Conservation (phyloP, 352 stramenopile species). For the Halophytophthora batemanensis region DNA sequence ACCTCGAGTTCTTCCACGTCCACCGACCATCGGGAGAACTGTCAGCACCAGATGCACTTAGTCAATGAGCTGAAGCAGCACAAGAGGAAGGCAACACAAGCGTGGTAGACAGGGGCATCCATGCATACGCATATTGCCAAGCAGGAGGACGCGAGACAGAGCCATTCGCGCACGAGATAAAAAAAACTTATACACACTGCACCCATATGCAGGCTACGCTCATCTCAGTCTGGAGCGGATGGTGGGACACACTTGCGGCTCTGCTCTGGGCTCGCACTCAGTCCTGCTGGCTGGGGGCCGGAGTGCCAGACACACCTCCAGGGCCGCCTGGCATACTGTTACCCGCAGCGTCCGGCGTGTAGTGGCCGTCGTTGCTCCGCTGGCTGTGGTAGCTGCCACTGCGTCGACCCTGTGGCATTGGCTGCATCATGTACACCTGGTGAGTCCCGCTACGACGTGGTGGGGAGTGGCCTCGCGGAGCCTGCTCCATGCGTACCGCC, state of each 20-base stretch:
- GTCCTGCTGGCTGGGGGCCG: slow-evolving; percentile 9
- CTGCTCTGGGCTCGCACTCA: slow-evolving; percentile 5
- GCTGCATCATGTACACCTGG: slow-evolving; percentile 9
- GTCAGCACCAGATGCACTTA: too few species aligned
- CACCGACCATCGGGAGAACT: slow-evolving; percentile 7
- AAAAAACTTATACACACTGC: slow-evolving; percentile 12
- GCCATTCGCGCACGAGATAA: not conserved
- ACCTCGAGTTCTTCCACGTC: slow-evolving; percentile 72
- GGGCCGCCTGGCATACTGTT: not conserved
- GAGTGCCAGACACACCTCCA: too few species aligned
- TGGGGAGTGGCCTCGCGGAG: slow-evolving; percentile 11
- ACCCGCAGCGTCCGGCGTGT: slow-evolving; percentile 3
- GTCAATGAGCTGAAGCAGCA: too few species aligned
- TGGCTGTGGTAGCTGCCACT: slow-evolving; percentile 22
- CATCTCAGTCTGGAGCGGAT: not conserved
- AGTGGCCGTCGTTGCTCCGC: slow-evolving; percentile 16
- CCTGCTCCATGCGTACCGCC: slow-evolving; percentile 17
- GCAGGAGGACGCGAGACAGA: not conserved
- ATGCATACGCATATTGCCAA: not conserved
- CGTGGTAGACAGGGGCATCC: not conserved
- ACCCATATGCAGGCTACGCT: not conserved
- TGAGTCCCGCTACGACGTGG: slow-evolving; percentile 15
- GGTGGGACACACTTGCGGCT: slow-evolving; percentile 12
- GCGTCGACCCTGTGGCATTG: slow-evolving; percentile 7
- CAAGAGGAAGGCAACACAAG: too few species aligned